Percentiles rank a stretch among this genome's conserved stretches.
Conservation (phyloP, 108 stramenopile species). For the Cyclotella sp. region DNA sequence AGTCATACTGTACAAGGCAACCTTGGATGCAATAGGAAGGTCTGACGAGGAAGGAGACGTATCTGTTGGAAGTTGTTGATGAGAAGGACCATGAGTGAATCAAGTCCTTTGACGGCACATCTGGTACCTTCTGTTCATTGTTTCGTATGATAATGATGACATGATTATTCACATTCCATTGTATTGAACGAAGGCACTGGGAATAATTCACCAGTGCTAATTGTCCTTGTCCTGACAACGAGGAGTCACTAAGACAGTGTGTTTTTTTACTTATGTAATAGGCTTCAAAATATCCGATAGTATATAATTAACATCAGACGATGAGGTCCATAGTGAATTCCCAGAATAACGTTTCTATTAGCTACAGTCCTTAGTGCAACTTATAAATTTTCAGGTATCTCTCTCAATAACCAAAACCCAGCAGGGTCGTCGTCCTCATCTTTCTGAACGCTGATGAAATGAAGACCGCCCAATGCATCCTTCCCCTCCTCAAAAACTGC, state of each 20-base stretch:
- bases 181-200: no score
- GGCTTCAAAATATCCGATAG: no score
- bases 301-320: background rate
- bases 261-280: no score
- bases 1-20: slow-evolving; percentile 21
- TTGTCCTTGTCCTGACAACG: no score
- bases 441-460: slow-evolving; percentile 93
- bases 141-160: background rate
- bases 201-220: no score
- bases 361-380: background rate
- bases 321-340: background rate
- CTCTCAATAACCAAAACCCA: slow-evolving; percentile 95
- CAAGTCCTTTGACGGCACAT: background rate
- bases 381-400: slow-evolving; percentile 64
- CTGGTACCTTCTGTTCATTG: background rate
- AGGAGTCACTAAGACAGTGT: no score
- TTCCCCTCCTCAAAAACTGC: slow-evolving; percentile 93
- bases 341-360: background rate
- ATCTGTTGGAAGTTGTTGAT: background rate
- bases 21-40: slow-evolving; percentile 23
- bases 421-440: slow-evolving; percentile 93
- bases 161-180: no score
- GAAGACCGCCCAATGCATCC: slow-evolving; percentile 85
- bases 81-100: background rate
- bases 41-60: background rate